Conservation (phyloP, 495 filamentous ascomycete species). For the Jackrogersella minutella region DNA sequence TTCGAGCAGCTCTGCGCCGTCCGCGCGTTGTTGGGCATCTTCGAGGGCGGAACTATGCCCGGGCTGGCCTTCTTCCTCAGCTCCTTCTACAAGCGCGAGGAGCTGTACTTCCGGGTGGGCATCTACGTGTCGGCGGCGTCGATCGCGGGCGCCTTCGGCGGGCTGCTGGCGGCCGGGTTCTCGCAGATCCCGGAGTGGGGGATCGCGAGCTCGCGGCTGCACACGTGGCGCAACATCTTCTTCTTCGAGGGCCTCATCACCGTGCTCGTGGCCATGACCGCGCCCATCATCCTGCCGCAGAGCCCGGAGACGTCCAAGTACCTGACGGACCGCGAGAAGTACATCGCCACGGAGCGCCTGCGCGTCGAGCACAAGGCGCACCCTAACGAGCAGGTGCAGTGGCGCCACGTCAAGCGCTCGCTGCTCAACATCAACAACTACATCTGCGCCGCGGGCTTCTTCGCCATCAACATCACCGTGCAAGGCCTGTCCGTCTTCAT, state of each 20-base stretch:
- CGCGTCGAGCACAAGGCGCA: conserved; percentile 49
- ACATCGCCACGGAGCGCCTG: conserved; percentile 53
- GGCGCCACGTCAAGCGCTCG: conserved; percentile 49
- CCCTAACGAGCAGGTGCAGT: conserved; percentile 48
- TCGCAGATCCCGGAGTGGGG: conserved; percentile 59
- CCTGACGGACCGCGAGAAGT: conserved; percentile 59
- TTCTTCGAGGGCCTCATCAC: conserved; percentile 70
- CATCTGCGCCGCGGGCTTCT: conserved; percentile 57
- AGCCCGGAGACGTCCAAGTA: conserved; percentile 59
- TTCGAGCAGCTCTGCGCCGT: conserved; percentile 54
- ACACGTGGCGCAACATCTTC: conserved; percentile 72
- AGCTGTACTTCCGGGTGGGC: conserved; percentile 65
- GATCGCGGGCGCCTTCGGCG: conserved; percentile 65
- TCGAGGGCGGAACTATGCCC: conserved; percentile 64
- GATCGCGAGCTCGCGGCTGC: conserved; percentile 52
- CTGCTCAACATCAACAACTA: conserved; percentile 56
- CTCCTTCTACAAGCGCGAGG: conserved; percentile 65
- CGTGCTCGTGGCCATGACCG: conserved; percentile 56
- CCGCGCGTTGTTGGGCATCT: conserved; percentile 59
- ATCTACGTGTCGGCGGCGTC: conserved; percentile 65
- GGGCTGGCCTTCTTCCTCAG: conserved; percentile 65
- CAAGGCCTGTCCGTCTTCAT: conserved; percentile 61
- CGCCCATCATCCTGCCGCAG: conserved; percentile 65
- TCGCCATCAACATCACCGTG: conserved; percentile 62
- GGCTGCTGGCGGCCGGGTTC: conserved; percentile 62